Base-by-base conservation (phyloP, 352 stramenopile species). In the Phytophthora palmivora region DNA sequence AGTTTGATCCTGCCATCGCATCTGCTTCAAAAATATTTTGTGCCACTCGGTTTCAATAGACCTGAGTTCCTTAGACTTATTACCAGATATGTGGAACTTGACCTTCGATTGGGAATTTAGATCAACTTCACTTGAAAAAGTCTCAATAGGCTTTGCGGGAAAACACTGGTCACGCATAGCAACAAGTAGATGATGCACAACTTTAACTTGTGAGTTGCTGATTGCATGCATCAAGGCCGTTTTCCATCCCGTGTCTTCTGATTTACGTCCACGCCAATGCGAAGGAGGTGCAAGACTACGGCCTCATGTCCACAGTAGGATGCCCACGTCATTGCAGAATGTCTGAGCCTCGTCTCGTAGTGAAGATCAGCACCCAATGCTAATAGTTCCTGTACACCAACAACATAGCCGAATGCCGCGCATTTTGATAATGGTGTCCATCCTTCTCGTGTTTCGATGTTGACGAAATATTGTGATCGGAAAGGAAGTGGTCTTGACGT, bases 271-370 rank as follows among this genome's bases (percentile, higher is more conserved):
- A 82, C 76, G 1, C 62, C 52, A 36, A 72, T 7, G 0, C 77
- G 79, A 22, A 94, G 63, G 1, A 94, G 59, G 4, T 72, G 49
- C 11, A 92, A 67, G 19, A 79, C 70, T 4, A 89, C 73, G 2
- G 66, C 57, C 43, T 92, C 84, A 42, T 94, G 83, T 3, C 85
- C 85, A 41, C 82, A 92, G 53, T 84, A 91, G 15, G 74, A 79
- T 15, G 85, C 85, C 85, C 85, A 92, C 7, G 83, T 92, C 64
- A 92, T 72, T 5, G 85, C 71, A 18, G 83, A 91, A 48, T 94
- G 85, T 15, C 73, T 61, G 16, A 91, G 72, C 5, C 76, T 71
- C 1, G 72, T 81, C 59, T 94, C 83, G 16, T 84, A 58, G 6
- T 81, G 54, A 30, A 85, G 32, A 14, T 77, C 49, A 0, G 73